A percentile compares a stretch with the other conserved stretches of the same genome.
phyloP scores from a whole-genome alignment of 1,139 yeast species.

The Suhomyces anneliseae region DNA sequence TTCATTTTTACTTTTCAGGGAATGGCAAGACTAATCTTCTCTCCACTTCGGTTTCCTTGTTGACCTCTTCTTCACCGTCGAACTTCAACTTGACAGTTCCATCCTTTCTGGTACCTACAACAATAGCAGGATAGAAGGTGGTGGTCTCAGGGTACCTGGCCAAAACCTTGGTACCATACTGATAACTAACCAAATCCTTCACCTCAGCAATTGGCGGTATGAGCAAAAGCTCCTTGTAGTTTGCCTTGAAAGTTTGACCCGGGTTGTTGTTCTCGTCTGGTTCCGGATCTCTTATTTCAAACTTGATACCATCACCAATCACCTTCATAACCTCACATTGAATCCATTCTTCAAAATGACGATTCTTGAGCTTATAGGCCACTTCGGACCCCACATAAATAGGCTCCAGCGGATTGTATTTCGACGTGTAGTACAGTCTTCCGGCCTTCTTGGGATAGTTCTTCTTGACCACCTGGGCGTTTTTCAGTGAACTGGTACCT shows the following conservation, averaged over 20 bases:
- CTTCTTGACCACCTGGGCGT: slow-evolving; percentile 17
- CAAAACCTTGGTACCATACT: slow-evolving; percentile 77
- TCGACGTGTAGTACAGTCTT: slow-evolving; percentile 42
- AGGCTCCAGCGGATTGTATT: slow-evolving; percentile 61
- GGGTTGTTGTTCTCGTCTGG: slow-evolving; percentile 93
- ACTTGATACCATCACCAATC: slow-evolving; percentile 70
- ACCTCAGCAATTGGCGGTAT: slow-evolving; percentile 57
- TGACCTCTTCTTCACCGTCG: slow-evolving; percentile 97
- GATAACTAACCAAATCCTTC: slow-evolving; percentile 54
- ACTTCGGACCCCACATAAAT: slow-evolving; percentile 75
- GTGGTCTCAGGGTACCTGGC: slow-evolving; percentile 98
- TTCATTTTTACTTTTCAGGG: slow-evolving; percentile 41
- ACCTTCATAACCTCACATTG: slow-evolving; percentile 88
- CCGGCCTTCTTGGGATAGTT: slow-evolving; percentile 35
- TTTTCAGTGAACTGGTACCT: slow-evolving; percentile 7
- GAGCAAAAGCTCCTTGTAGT: slow-evolving; percentile 73
- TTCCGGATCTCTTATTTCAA: slow-evolving; percentile 93
- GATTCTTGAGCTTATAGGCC: slow-evolving; percentile 74
- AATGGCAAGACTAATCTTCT: slow-evolving; percentile 78
- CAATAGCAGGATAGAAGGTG: slow-evolving; percentile 93
- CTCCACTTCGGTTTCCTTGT: slow-evolving; percentile 92
- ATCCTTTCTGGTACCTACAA: slow-evolving; percentile 73
- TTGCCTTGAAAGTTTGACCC: slow-evolving; percentile 84
- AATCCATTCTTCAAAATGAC: slow-evolving; percentile 88
- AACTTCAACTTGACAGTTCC: slow-evolving; percentile 79